phyloP scores from a whole-genome alignment of 106 monocot species.

The Platanthera zijinensis region DNA sequence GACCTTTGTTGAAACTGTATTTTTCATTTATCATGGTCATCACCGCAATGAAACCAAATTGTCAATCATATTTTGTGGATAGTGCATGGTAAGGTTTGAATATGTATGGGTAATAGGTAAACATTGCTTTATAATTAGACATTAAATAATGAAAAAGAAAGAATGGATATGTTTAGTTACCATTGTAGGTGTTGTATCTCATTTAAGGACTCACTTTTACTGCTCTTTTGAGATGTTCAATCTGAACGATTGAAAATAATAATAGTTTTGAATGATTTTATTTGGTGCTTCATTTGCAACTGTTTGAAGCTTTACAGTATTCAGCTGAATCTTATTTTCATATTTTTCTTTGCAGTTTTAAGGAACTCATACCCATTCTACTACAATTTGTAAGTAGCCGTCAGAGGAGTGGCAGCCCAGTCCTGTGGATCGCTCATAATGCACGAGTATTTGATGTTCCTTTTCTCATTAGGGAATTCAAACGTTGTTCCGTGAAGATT shows the following conservation, averaged over 20 bases:
- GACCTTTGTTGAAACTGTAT: background rate
- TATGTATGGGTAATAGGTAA: background rate
- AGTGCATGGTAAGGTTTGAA: background rate
- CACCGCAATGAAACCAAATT: background rate
- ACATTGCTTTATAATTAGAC: background rate
- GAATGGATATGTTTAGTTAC: background rate
- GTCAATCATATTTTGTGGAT: background rate
- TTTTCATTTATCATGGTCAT: background rate
- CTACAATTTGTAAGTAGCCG: conserved; percentile 59
- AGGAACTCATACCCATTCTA: conserved; percentile 69
- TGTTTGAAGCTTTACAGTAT: background rate
- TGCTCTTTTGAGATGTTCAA: background rate
- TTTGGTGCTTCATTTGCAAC: background rate
- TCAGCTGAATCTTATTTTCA: background rate
- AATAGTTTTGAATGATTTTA: background rate
- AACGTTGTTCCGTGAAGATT: conserved; percentile 49
- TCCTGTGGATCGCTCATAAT: conserved; percentile 79
- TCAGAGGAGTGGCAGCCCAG: conserved; percentile 52
- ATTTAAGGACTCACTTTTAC: background rate
- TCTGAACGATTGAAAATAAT: background rate
- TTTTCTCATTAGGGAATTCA: conserved; percentile 73
- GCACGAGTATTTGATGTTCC: conserved; percentile 79
- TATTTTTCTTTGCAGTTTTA: conserved; percentile 43
- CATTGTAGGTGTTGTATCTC: background rate
- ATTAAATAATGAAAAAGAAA: background rate